A percentile compares a stretch with the other conserved stretches of the same genome.
Evolutionary conservation across 192 early-diverging fungal species (phyloP).

Genomic region (Gamsiella multidivaricata): DNA sequence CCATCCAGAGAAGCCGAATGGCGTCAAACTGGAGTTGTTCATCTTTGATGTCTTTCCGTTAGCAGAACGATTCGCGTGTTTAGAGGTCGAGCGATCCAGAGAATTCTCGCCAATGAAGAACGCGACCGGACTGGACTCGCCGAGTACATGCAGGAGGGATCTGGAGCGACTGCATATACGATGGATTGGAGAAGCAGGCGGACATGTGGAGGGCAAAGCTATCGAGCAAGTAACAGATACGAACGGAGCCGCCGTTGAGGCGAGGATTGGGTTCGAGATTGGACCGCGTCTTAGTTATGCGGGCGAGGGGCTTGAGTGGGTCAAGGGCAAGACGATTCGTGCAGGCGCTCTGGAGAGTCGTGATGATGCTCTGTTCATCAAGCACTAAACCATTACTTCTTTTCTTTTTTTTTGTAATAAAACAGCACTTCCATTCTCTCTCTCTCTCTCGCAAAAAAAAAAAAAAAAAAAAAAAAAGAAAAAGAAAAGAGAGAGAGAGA

Average conservation of each 20-base stretch:
- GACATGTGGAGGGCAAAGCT: constrained; percentile 60
- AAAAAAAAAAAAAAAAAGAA: no score
- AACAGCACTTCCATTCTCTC: no score
- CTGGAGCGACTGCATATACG: constrained; percentile 79
- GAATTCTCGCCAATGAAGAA: constrained; percentile 98
- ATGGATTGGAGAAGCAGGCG: constrained; percentile 82
- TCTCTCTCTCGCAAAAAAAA: no score
- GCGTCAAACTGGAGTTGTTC: constrained; percentile 94
- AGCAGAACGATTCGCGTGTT: constrained; percentile 78
- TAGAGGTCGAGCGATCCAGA: constrained; percentile 84
- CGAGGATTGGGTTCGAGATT: constrained; percentile 74
- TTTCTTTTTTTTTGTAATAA: no score
- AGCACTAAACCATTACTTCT: background rate
- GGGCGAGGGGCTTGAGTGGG: constrained; percentile 86
- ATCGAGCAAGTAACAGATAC: constrained; percentile 37
- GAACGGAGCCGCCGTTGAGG: constrained; percentile 5
- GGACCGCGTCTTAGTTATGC: constrained; percentile 84
- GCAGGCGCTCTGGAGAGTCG: constrained; percentile 11
- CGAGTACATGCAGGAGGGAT: constrained; percentile 86
- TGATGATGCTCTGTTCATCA: constrained; percentile 14
- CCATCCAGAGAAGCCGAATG: constrained; percentile 77
- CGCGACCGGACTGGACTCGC: constrained; percentile 81
- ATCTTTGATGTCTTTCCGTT: constrained; percentile 96
- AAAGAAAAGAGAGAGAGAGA: no score
- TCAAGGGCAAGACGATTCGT: constrained; percentile 66